Percentiles rank a stretch among this genome's conserved stretches.
These are phyloP conservation scores for Lactarius hatsudake DNA, from an alignment of 768 basidiomycete species.

Conservation along the genomic window DNA sequence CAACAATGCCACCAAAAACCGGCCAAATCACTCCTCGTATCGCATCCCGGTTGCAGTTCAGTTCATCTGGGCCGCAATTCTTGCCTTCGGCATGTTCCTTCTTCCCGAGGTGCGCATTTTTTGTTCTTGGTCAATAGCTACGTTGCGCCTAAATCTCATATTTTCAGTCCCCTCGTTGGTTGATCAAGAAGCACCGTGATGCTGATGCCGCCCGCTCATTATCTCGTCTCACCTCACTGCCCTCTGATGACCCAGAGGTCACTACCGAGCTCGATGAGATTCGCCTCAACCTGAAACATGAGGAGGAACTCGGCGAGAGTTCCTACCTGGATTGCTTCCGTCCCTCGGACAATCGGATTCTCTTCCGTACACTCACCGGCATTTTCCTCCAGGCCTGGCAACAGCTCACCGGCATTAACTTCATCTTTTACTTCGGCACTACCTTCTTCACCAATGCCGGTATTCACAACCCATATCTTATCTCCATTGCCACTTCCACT, in stretches of 20 bases:
- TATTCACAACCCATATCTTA: constrained; percentile 48
- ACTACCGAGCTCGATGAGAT: constrained; percentile 55
- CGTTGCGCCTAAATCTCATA: neutral
- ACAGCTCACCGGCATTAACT: constrained; percentile 74
- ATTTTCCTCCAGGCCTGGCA: constrained; percentile 78
- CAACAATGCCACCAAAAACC: constrained; percentile 23
- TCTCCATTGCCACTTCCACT: constrained; percentile 65
- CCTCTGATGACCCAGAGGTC: constrained; percentile 50
- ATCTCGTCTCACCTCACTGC: constrained; percentile 57
- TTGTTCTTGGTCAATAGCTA: neutral
- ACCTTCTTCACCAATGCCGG: constrained; percentile 47
- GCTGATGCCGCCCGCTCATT: constrained; percentile 58
- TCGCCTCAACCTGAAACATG: constrained; percentile 57
- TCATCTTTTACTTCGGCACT: constrained; percentile 64
- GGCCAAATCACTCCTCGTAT: constrained; percentile 41
- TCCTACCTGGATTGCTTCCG: constrained; percentile 67
- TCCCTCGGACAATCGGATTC: constrained; percentile 42
- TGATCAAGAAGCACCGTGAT: constrained; percentile 64
- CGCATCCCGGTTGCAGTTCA: constrained; percentile 80
- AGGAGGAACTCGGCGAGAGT: constrained; percentile 56
- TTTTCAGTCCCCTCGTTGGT: constrained; percentile 67
- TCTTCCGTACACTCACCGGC: constrained; percentile 72
- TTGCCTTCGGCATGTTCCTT: constrained; percentile 61
- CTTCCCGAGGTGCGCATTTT: constrained; percentile 49
- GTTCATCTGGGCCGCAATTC: constrained; percentile 71